Percentiles rank a stretch among this genome's conserved stretches.
These are phyloP conservation scores for Bryoglossum gracile DNA, from an alignment of 495 filamentous ascomycete species.

Conservation along the genomic window DNA sequence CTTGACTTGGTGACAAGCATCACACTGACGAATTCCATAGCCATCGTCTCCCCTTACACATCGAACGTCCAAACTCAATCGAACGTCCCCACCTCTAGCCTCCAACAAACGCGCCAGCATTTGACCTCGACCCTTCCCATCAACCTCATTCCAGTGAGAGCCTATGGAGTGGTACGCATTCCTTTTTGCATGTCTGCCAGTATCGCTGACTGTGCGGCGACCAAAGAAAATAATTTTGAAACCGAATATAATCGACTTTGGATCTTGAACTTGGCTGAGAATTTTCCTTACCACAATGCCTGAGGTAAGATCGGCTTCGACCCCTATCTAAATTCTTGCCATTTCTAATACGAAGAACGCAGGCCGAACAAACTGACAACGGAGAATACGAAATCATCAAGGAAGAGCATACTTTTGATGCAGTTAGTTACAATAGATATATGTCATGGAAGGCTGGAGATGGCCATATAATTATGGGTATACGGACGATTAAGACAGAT, in stretches of 20 bases:
- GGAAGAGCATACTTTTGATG: slow-evolving; percentile 3
- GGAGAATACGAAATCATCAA: slow-evolving; percentile 4
- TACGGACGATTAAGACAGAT: slow-evolving; percentile 3
- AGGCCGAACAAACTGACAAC: slow-evolving; percentile 9
- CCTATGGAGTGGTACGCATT: background rate
- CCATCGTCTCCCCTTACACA: too few species aligned
- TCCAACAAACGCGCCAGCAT: background rate
- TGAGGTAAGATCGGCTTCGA: slow-evolving; percentile 7
- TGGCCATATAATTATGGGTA: slow-evolving; percentile 1
- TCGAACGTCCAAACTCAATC: slow-evolving; percentile 1
- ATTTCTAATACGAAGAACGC: slow-evolving; percentile 8
- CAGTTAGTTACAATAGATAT: slow-evolving; percentile 8
- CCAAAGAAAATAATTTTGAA: slow-evolving; percentile 10
- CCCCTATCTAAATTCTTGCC: slow-evolving; percentile 8
- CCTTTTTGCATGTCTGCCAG: slow-evolving; percentile 6
- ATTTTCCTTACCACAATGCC: slow-evolving; percentile 5
- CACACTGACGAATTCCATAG: too few species aligned
- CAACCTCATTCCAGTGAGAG: slow-evolving; percentile 2
- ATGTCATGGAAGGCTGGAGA: slow-evolving; percentile 9
- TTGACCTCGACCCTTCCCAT: background rate
- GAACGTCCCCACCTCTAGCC: slow-evolving; percentile 7
- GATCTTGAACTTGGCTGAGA: slow-evolving; percentile 7
- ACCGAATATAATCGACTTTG: slow-evolving; percentile 5
- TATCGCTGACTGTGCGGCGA: slow-evolving; percentile 5
- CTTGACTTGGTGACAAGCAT: too few species aligned